These are phyloP conservation scores for Huiozyma sinensis DNA, from an alignment of 805 yeast species.

Conservation along the genomic window DNA sequence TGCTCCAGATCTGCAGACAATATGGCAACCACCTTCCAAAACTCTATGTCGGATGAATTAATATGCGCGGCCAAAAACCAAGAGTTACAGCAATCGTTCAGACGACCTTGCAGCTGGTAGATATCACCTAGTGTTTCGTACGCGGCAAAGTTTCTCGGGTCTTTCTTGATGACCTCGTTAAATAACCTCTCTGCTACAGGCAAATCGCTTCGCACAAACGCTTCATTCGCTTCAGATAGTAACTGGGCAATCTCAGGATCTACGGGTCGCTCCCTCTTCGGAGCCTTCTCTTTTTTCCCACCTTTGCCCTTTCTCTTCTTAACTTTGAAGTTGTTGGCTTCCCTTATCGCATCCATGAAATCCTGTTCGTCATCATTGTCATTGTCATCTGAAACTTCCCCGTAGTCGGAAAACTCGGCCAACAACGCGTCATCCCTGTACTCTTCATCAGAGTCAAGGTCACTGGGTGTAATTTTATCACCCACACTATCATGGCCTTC, in stretches of 20 bases:
- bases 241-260: conserved; percentile 65
- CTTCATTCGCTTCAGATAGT: conserved; percentile 67
- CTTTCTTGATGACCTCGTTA: conserved; percentile 63
- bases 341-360: conserved; percentile 55
- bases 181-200: conserved; percentile 49
- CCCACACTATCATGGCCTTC: conserved; percentile 2
- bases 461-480: conserved; percentile 1
- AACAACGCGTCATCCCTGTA: conserved; percentile 27
- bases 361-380: conserved; percentile 29
- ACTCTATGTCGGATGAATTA: conserved; percentile 61
- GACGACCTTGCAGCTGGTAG: conserved; percentile 52
- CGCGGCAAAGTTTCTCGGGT: conserved; percentile 70
- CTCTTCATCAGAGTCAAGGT: neutral
- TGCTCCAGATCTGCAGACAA: conserved; percentile 55
- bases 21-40: conserved; percentile 72
- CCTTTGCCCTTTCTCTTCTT: conserved; percentile 27
- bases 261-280: conserved; percentile 33
- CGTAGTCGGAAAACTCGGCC: conserved; percentile 30
- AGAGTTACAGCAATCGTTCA: conserved; percentile 63
- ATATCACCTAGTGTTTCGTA: conserved; percentile 85
- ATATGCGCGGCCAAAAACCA: conserved; percentile 78
- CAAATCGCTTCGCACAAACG: conserved; percentile 57
- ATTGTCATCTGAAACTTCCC: conserved; percentile 24
- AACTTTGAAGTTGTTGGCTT: conserved; percentile 52
- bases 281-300: conserved; percentile 19